A percentile compares a stretch with the other conserved stretches of the same genome.
Evolutionary conservation across 116 monocot genomes (phyloP).

Genomic region (Dioscorea cayenensis): DNA sequence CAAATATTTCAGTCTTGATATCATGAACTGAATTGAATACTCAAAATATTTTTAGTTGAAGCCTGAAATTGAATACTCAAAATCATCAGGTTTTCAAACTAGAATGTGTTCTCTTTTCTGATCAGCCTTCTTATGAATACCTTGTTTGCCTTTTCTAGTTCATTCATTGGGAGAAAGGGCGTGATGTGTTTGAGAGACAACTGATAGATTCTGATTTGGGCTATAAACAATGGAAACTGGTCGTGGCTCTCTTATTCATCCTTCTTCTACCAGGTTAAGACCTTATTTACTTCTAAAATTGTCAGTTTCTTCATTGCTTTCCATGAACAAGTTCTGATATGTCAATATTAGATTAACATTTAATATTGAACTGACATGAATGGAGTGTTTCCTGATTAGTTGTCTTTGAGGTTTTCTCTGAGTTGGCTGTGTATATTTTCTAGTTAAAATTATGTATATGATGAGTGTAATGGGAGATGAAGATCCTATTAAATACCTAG

Average conservation of each 20-base stretch:
- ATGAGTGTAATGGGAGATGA: too few species aligned
- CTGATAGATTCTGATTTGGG: slow-evolving; percentile 85
- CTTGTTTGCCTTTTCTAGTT: slow-evolving; percentile 35
- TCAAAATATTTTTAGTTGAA: too few species aligned
- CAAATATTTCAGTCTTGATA: too few species aligned
- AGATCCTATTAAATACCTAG: too few species aligned
- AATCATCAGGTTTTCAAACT: too few species aligned
- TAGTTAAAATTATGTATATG: not conserved
- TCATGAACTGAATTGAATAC: too few species aligned
- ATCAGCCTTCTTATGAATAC: not conserved
- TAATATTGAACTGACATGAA: not conserved
- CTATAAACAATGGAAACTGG: slow-evolving; percentile 92
- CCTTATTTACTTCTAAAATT: not conserved
- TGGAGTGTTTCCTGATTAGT: too few species aligned
- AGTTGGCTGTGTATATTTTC: not conserved
- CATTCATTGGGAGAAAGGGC: slow-evolving; percentile 88
- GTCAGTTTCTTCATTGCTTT: not conserved
- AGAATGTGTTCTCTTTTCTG: not conserved
- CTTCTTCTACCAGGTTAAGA: slow-evolving; percentile 78
- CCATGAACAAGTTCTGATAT: not conserved
- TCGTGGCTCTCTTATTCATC: slow-evolving; percentile 94
- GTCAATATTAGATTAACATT: not conserved
- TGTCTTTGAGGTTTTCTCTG: not conserved
- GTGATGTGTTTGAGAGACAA: slow-evolving; percentile 82
- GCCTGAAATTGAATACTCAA: too few species aligned